Evolutionary conservation across 106 monocot genomes (phyloP), one percentile per base, ranked within the genome.

Genomic region (Apostasia ramifera): DNA sequence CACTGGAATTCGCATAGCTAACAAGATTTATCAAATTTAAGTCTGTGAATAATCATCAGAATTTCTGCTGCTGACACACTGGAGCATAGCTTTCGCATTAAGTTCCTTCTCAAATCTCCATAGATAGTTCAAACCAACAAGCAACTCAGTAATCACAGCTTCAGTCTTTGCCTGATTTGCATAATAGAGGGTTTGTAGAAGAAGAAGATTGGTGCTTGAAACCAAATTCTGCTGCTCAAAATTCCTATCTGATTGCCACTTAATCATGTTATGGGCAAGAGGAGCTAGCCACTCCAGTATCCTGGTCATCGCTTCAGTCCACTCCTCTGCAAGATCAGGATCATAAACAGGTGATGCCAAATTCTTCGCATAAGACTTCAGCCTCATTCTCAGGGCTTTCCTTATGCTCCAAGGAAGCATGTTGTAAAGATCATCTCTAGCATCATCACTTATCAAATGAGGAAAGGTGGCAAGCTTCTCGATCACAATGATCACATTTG

Each of bases 221-320:
- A 61, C 64, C 58, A 81, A 44, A 42, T 77, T 59, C 61, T 75
- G 80, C 68, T 86, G 88, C 70, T 87, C 93, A 38, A 83, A 89
- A 51, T 66, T 84, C 56, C 82, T 58, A 61, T 93, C 93, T 0
- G 86, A 77, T 62, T 93, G 93, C 89, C 93, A 93, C 69, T 79
- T 71, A 40, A 90, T 61, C 86, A 78, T 90, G 77, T 84, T 89
- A 48, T 82, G 84, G 7, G 93, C 93, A 57, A 93, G 86, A 0
- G 93, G 93, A 2, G 82, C 73, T 45, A 93, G 59, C 93, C 93
- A 93, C 8, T 78, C 82, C 61, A 93, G 41, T 47, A 84, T 84
- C 68, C 80, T 76, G 6, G 59, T 41, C 61, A 90, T 2, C 0
- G 89, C 86, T n/a, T 54, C 81, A 1, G 68, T 77, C 93, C 89